Conservation (phyloP, 2,329 filamentous ascomycete genomes). For the Monosporascus sp. region DNA sequence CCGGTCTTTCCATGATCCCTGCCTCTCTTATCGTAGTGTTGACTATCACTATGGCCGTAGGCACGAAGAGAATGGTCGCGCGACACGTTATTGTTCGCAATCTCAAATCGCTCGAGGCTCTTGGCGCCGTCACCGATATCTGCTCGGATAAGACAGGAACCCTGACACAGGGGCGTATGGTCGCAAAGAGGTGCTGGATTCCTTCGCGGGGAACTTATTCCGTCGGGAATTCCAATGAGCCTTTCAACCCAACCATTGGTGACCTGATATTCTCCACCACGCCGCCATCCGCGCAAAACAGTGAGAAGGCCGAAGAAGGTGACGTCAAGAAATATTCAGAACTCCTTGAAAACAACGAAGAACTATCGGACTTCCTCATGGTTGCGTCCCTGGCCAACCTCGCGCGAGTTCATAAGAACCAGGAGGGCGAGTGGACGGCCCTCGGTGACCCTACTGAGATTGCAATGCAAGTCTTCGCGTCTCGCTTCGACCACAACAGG, state of each 20-base stretch:
- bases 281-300: conserved; percentile 28
- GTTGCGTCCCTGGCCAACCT: conserved; percentile 55
- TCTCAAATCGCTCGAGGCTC: conserved; percentile 51
- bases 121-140: conserved; percentile 56
- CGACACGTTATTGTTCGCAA: conserved; percentile 55
- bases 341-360: conserved; percentile 36
- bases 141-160: conserved; percentile 56
- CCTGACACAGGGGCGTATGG: conserved; percentile 59
- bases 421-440: conserved; percentile 49
- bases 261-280: conserved; percentile 34
- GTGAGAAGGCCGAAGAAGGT: conserved; percentile 22
- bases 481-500: conserved; percentile 58
- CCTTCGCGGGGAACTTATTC: conserved; percentile 52
- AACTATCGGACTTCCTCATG: conserved; percentile 49
- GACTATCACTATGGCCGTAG: conserved; percentile 60
- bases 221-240: conserved; percentile 50
- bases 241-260: conserved; percentile 52
- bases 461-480: conserved; percentile 66
- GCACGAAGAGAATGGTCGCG: conserved; percentile 53
- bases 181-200: conserved; percentile 55
- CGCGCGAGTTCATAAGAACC: conserved; percentile 38
- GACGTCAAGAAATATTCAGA: conserved; percentile 19
- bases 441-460: conserved; percentile 66
- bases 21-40: conserved; percentile 59
- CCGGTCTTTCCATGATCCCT: conserved; percentile 55